Base-by-base conservation (phyloP, 1,284 basidiomycete species). In the Ustilago shanxiensis region DNA sequence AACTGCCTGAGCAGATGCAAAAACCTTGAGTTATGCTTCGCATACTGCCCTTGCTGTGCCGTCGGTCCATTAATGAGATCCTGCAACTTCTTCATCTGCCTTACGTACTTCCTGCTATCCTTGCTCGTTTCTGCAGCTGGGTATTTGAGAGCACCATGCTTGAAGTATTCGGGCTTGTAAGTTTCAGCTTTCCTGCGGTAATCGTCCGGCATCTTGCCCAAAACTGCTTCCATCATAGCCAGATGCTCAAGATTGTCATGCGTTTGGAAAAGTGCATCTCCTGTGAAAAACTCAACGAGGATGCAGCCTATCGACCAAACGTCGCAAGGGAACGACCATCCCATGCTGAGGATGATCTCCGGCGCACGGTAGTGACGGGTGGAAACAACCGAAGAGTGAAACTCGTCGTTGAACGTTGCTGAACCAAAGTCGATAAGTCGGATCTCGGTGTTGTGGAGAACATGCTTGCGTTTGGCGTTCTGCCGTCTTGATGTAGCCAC, bases 201-300 rank as follows among this genome's bases (percentile, higher is more conserved):
- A 5, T 92, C 90, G 51, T 92, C 91, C 0, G 95, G 95, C 92
- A 99, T 95, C 87, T 92, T 93, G 70, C 96, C 97, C 91, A 99
- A 96, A 37, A 99, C 97, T 79, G 93, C 92, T 87, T 99, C 95
- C 97, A 99, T 99, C 97, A 99, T 99, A 49, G 97, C 97, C 8
- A 99, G 91, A 86, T 99, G 97, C 65, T 99, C 97, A 13, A 99
- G 90, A 86, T 99, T 99, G 88, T 99, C 96, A 85, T 98, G 96
- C 0, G 97, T 99, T 87, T 99, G 97, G 88, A 98, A 99, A 33
- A 99, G 89, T 4, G 97, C 97, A 51, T 96, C 92, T 37, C 97
- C 97, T 2, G 97, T 99, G 88, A 92, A 97, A 86, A 99, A 98
- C 87, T 99, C 97, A 72, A 99, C 95, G 16, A 99, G 90, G 80